Percentiles rank a stretch among this genome's conserved stretches.
Conservation (phyloP, 495 filamentous ascomycete species). For the Amphirosellinia nigrospora region DNA sequence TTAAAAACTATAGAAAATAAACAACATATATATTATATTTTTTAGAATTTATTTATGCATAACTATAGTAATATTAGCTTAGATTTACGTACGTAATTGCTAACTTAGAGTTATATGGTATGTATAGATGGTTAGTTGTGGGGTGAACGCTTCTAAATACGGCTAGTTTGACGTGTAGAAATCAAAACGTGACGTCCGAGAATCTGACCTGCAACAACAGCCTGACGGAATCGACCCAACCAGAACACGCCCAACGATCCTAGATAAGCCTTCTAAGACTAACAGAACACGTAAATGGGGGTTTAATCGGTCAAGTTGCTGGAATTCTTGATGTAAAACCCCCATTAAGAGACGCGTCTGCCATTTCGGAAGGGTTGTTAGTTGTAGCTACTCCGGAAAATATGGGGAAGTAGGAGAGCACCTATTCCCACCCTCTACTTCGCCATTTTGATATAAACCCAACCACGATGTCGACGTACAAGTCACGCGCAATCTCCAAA, state of each 20-base stretch:
- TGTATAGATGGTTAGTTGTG: no score
- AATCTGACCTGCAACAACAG: background rate
- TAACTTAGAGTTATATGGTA: no score
- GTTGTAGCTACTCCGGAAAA: background rate
- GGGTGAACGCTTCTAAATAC: no score
- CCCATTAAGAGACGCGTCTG: background rate
- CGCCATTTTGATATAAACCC: background rate
- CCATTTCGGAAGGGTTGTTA: background rate
- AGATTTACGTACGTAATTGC: no score
- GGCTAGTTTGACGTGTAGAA: no score
- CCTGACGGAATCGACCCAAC: background rate
- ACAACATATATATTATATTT: no score
- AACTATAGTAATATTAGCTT: no score
- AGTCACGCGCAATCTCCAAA: slow-evolving; percentile 14
- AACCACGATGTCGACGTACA: slow-evolving; percentile 1
- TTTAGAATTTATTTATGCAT: no score
- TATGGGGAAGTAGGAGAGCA: background rate
- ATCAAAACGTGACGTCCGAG: no score
- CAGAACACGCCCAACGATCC: background rate
- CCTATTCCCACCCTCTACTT: background rate
- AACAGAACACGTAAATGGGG: background rate
- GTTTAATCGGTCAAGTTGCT: background rate
- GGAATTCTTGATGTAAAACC: background rate
- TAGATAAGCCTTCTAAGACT: background rate
- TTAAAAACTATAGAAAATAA: no score